Evolutionary conservation across 768 basidiomycete species (phyloP), one percentile per base, ranked within the genome.

Genomic region (Dacryopinax spathularia): DNA sequence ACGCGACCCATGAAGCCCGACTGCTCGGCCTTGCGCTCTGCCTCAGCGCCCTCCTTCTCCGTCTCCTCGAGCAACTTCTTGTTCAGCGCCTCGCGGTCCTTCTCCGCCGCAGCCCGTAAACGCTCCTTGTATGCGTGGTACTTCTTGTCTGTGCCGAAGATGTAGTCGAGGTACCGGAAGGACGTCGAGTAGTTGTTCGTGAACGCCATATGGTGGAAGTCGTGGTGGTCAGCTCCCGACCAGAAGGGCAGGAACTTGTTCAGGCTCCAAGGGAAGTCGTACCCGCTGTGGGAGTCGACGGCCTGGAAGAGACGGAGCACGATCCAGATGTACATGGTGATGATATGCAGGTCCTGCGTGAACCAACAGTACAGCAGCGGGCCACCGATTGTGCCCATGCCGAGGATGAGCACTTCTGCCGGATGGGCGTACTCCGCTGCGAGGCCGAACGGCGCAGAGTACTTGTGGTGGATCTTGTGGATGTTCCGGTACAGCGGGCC

Each of bases 351-450:
- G 63, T 77, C 74, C 41, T 76, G 75, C 31, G 84, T 84, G 72
- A 89, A 82, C 76, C 76, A 83, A 76, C 87, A 90, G 78, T 88
- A 96, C 62, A 95, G 77, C 41, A 97, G 75, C 1, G 95, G 95
- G 1, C 92, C 92, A 33, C 80, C 79, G 67, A 99, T 84, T 2
- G 95, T 96, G 34, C 95, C 96, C 18, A 85, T 83, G 27, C 93
- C 94, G 62, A 98, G 86, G 68, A 97, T 92, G 73, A 96, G 84
- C 62, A 95, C 89, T 74, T 99, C 96, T 12, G 91, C 84, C 0
- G 96, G 96, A 75, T 99, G 96, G 0, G 96, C 94, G 72, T 97
- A 98, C 74, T 99, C 95, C 1, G 96, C 95, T 1, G 91, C 94
- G 33, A 99, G 84, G 65, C 96, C 96, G 71, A 98, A 96, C 0